Conservation (phyloP, 306 rosid species). For the Acacia confusa region DNA sequence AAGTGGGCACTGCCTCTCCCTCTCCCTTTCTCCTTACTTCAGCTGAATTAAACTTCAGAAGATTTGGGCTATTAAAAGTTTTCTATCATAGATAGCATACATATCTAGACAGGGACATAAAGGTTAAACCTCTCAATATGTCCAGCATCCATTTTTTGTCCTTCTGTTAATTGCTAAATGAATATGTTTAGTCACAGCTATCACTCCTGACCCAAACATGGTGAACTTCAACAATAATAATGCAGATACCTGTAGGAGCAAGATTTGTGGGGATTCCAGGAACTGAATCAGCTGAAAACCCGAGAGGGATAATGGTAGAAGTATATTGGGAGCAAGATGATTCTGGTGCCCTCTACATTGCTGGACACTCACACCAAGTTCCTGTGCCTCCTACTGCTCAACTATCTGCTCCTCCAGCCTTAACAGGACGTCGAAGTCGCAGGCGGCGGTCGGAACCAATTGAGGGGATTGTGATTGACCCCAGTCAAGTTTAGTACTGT, state of each 20-base stretch:
- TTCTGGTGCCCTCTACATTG: slow-evolving; percentile 63
- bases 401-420: slow-evolving; percentile 33
- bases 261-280: slow-evolving; percentile 81
- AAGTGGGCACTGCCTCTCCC: background rate
- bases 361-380: slow-evolving; percentile 61
- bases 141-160: background rate
- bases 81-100: background rate
- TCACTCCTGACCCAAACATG: background rate
- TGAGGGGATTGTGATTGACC: slow-evolving; percentile 58
- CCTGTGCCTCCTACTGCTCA: slow-evolving; percentile 47
- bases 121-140: background rate
- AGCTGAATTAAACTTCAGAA: background rate
- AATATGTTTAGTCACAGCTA: no score
- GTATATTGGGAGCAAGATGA: slow-evolving; percentile 90
- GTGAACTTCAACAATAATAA: slow-evolving; percentile 20
- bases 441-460: slow-evolving; percentile 37
- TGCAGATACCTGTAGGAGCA: slow-evolving; percentile 78
- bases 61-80: background rate
- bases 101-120: background rate
- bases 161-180: background rate
- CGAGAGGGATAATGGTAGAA: slow-evolving; percentile 78
- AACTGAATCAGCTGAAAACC: slow-evolving; percentile 59
- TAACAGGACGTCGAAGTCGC: slow-evolving; percentile 25
- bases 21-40: background rate
- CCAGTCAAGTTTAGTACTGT: slow-evolving; percentile 45